Conservation (phyloP, 2,329 filamentous ascomycete species). For the Diaporthe capsici region DNA sequence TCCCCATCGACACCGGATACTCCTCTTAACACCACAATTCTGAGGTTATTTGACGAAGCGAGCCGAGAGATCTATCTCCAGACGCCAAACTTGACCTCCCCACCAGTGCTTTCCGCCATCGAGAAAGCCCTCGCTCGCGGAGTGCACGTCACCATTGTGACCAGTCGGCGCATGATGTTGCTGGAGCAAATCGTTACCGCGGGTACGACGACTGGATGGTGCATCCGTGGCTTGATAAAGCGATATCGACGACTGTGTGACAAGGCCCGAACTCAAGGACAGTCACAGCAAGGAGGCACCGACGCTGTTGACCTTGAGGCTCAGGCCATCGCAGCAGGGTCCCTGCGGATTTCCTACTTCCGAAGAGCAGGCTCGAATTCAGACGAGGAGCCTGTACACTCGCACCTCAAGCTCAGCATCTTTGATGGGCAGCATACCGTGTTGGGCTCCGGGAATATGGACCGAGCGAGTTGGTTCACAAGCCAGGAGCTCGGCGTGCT, state of each 20-base stretch:
- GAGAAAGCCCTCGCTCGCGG: conserved; percentile 74
- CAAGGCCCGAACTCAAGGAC: conserved; percentile 40
- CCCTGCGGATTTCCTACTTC: conserved; percentile 73
- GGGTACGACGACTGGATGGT: conserved; percentile 78
- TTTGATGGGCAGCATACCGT: conserved; percentile 78
- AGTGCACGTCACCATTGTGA: conserved; percentile 77
- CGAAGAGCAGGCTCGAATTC: conserved; percentile 48
- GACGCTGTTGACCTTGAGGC: conserved; percentile 57
- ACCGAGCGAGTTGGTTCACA: conserved; percentile 88
- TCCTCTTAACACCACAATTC: conserved; percentile 76
- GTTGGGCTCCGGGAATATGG: conserved; percentile 86
- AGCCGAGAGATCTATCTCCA: conserved; percentile 75
- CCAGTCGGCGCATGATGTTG: conserved; percentile 79
- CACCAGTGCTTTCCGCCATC: conserved; percentile 73
- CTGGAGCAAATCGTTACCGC: conserved; percentile 86
- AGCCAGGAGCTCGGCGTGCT: conserved; percentile 85
- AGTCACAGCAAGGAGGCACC: conserved; percentile 46
- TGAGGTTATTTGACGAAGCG: conserved; percentile 73
- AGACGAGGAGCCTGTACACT: conserved; percentile 75
- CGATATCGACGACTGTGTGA: conserved; percentile 57
- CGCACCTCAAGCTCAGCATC: conserved; percentile 83
- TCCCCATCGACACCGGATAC: conserved; percentile 69
- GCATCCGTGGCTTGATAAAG: conserved; percentile 71
- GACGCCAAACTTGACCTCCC: conserved; percentile 83
- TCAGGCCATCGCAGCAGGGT: conserved; percentile 58